Percentiles rank a stretch among this genome's conserved stretches.
These are phyloP conservation scores for Umbelopsis vinacea DNA, from an alignment of 192 early-diverging fungal genomes.

Conservation along the genomic window DNA sequence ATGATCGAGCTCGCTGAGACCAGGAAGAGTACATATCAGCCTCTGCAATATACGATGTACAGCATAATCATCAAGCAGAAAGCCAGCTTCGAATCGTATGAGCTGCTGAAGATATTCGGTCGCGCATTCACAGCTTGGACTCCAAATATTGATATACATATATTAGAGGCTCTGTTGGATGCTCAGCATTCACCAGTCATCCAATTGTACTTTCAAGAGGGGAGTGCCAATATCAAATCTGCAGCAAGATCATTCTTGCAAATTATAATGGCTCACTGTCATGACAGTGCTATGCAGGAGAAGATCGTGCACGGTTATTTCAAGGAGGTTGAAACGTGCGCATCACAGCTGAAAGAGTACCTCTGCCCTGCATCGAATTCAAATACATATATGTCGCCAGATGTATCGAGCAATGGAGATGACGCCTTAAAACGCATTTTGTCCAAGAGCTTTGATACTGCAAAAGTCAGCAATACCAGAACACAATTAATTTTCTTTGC, in stretches of 20 bases:
- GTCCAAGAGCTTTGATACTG: not conserved
- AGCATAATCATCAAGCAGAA: not conserved
- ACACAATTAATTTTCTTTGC: not conserved
- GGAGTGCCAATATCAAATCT: not conserved
- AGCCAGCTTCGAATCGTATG: not conserved
- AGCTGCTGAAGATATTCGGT: not conserved
- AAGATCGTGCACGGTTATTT: not conserved
- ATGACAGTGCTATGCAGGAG: not conserved
- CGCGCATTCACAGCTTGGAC: not conserved
- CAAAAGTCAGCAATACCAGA: not conserved
- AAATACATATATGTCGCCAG: not conserved
- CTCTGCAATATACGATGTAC: slow-evolving; percentile 22
- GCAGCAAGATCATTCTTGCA: slow-evolving; percentile 12
- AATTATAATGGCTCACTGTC: not conserved
- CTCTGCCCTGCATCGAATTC: not conserved
- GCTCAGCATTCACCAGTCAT: slow-evolving; percentile 23
- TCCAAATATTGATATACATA: slow-evolving; percentile 16
- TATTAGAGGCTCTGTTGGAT: slow-evolving; percentile 23
- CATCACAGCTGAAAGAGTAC: slow-evolving; percentile 10
- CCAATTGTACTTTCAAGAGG: slow-evolving; percentile 5
- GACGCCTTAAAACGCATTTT: not conserved
- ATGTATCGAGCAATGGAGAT: not conserved
- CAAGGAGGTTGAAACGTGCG: slow-evolving; percentile 14
- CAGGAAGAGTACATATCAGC: not conserved
- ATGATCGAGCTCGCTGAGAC: slow-evolving; percentile 6